phyloP scores from a whole-genome alignment of 2,329 filamentous ascomycete species.

The Curvularia verruculosa region DNA sequence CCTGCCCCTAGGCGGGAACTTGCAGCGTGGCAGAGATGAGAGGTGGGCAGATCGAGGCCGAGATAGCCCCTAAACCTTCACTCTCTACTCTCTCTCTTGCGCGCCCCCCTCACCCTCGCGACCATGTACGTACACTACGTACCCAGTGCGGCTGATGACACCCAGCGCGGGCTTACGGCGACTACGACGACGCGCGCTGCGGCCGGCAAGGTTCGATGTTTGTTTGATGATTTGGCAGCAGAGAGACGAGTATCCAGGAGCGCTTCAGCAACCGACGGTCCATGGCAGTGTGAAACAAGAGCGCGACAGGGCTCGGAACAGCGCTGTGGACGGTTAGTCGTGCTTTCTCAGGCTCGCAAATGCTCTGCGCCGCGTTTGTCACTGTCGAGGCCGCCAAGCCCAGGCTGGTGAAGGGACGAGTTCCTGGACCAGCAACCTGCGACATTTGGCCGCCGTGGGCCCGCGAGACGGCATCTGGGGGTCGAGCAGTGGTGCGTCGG shows the following conservation, averaged over 20 bases:
- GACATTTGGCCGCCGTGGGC: slow-evolving; percentile 34
- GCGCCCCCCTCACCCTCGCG: not conserved
- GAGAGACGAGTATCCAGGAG: slow-evolving; percentile 34
- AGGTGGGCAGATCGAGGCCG: slow-evolving; percentile 39
- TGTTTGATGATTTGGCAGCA: slow-evolving; percentile 47
- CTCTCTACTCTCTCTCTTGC: slow-evolving; percentile 1
- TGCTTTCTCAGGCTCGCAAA: slow-evolving; percentile 12
- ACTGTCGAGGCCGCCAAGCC: slow-evolving; percentile 23
- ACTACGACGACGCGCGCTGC: slow-evolving; percentile 17
- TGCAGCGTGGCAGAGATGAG: slow-evolving; percentile 38
- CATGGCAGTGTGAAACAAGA: slow-evolving; percentile 43
- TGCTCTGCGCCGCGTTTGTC: slow-evolving; percentile 19
- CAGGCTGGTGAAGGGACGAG: slow-evolving; percentile 27
- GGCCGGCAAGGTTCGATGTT: slow-evolving; percentile 35
- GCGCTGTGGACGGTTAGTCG: slow-evolving; percentile 21
- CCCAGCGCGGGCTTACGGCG: not conserved
- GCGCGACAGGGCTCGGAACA: slow-evolving; percentile 35
- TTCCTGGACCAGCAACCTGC: slow-evolving; percentile 22
- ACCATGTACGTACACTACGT: no score
- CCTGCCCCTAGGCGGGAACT: slow-evolving; percentile 32
- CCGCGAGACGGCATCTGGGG: slow-evolving; percentile 21
- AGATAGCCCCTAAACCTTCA: slow-evolving; percentile 36
- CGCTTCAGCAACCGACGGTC: slow-evolving; percentile 22
- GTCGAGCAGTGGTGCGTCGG: no score
- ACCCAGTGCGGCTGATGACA: slow-evolving; percentile 2